Conservation (phyloP, 1,284 basidiomycete genomes). For the Takashimella tepidaria region DNA sequence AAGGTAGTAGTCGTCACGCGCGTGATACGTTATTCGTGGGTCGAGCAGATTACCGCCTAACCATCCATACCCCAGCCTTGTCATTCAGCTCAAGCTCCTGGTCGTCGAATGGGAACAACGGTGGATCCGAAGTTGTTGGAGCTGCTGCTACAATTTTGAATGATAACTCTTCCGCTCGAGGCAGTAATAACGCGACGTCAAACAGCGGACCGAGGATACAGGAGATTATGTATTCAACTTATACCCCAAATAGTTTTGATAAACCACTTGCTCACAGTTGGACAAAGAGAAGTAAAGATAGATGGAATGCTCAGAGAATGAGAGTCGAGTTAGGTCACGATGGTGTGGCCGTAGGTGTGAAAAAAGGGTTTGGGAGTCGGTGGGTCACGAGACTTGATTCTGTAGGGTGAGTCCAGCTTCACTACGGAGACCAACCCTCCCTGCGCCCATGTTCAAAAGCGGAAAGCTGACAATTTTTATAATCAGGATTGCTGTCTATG, state of each 20-base stretch:
- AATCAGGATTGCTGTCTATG: conserved; percentile 44
- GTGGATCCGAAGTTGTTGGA: not conserved
- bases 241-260: conserved; percentile 45
- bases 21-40: conserved; percentile 40
- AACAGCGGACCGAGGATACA: conserved; percentile 25
- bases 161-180: not conserved
- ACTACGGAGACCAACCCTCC: too few species aligned
- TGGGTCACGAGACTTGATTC: conserved; percentile 39
- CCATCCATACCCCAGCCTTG: conserved; percentile 32
- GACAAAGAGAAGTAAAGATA: conserved; percentile 27
- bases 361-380: conserved; percentile 32
- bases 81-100: too few species aligned
- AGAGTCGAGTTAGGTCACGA: conserved; percentile 44
- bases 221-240: conserved; percentile 44
- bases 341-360: conserved; percentile 41
- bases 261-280: conserved; percentile 43
- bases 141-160: not conserved
- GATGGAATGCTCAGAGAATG: conserved; percentile 22
- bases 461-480: too few species aligned
- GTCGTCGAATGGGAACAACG: conserved; percentile 2
- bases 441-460: too few species aligned
- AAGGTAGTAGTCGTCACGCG: conserved; percentile 23
- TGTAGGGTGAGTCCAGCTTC: conserved; percentile 30
- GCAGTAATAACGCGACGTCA: not conserved
- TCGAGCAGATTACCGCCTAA: conserved; percentile 42